phyloP scores from a whole-genome alignment of 257 asterid species.

The Nicotiana noctiflora region DNA sequence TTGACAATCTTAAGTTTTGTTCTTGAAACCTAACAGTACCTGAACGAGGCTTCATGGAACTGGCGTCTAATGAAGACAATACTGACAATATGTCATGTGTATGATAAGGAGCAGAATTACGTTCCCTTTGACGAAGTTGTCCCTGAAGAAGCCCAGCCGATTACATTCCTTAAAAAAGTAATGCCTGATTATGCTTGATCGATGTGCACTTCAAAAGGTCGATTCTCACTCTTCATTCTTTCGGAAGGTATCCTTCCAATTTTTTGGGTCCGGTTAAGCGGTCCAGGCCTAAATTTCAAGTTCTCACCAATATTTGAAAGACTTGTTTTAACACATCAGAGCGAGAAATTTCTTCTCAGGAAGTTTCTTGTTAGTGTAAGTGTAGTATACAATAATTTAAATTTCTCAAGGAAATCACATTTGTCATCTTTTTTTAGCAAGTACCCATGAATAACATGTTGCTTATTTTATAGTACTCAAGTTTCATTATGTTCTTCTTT shows the following conservation, averaged over 20 bases:
- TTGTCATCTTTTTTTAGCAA: background rate
- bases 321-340: background rate
- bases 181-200: constrained; percentile 80
- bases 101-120: constrained; percentile 61
- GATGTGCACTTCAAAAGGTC: background rate
- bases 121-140: constrained; percentile 65
- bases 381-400: background rate
- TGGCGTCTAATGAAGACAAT: constrained; percentile 98
- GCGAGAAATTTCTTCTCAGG: background rate
- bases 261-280: background rate
- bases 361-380: background rate
- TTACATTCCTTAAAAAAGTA: constrained; percentile 68
- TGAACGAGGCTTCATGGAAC: constrained; percentile 95
- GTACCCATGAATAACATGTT: background rate
- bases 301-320: background rate
- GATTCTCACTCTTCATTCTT: background rate
- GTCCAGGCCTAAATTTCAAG: background rate
- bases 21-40: constrained; percentile 40
- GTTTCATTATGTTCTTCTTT: background rate
- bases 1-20: background rate
- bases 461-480: background rate
- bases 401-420: background rate
- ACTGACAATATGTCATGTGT: constrained; percentile 78
- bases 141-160: constrained; percentile 74
- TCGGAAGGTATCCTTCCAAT: background rate